Percentiles rank a stretch among this genome's conserved stretches.
phyloP scores from a whole-genome alignment of 345 rosid genomes.

The Erysimum cheiranthoides region DNA sequence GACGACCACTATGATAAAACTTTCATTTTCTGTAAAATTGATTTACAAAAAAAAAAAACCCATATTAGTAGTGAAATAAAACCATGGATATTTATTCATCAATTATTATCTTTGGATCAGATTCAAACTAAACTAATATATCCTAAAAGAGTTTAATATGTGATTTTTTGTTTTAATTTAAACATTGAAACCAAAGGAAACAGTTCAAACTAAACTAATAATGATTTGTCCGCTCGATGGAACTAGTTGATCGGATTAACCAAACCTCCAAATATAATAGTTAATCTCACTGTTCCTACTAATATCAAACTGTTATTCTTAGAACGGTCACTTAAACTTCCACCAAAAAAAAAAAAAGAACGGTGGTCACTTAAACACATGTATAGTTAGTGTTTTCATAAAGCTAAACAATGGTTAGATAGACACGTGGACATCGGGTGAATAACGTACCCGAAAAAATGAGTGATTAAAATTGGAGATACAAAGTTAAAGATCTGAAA shows the following conservation, averaged over 20 bases:
- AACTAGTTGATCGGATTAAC: constrained; percentile 3
- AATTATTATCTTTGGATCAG: not conserved
- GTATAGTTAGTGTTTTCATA: constrained; percentile 10
- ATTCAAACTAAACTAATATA: not conserved
- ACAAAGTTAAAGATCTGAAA: not conserved
- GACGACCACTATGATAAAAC: constrained; percentile 11
- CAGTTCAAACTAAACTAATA: not conserved
- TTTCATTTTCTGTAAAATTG: not conserved
- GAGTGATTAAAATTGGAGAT: not conserved
- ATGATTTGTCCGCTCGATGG: not conserved
- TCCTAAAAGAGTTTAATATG: not conserved
- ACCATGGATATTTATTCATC: not conserved
- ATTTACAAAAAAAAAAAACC: not conserved
- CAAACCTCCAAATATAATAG: not conserved
- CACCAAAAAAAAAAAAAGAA: too few species aligned
- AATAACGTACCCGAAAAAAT: not conserved
- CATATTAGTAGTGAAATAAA: not conserved
- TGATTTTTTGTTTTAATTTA: not conserved
- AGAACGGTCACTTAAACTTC: constrained; percentile 31
- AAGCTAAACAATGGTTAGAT: constrained; percentile 13
- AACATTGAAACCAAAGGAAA: not conserved
- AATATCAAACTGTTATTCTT: not conserved
- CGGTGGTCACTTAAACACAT: too few species aligned
- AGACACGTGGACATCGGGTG: constrained; percentile 23
- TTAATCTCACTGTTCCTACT: not conserved